A percentile compares a stretch with the other conserved stretches of the same genome.
These are phyloP conservation scores for Sugiyamaella japonica DNA, from an alignment of 1,139 yeast species.

Conservation along the genomic window DNA sequence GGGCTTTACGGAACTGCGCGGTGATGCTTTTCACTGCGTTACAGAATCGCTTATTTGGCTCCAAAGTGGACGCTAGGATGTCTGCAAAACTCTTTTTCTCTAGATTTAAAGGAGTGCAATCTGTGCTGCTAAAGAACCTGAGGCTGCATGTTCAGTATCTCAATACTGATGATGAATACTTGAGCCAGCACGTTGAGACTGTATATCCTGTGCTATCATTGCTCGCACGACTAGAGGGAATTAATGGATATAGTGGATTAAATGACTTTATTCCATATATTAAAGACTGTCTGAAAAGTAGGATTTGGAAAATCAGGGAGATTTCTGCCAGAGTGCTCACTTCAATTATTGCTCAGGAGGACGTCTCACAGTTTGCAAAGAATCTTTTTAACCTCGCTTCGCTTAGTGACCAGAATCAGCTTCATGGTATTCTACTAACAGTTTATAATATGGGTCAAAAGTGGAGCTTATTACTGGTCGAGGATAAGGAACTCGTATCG, in stretches of 20 bases:
- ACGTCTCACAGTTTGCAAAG: conserved; percentile 31
- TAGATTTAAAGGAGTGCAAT: conserved; percentile 55
- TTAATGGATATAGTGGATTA: conserved; percentile 54
- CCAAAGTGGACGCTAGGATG: conserved; percentile 46
- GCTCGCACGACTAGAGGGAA: conserved; percentile 64
- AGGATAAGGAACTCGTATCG: conserved; percentile 21
- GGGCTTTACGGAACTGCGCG: conserved; percentile 92
- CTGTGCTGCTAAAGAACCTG: conserved; percentile 50
- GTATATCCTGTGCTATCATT: conserved; percentile 75
- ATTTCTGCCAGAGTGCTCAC: conserved; percentile 75
- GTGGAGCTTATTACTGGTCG: conserved; percentile 14
- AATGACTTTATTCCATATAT: conserved; percentile 52
- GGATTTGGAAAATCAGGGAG: conserved; percentile 81
- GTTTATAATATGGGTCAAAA: conserved; percentile 1
- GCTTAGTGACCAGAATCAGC: conserved; percentile 44
- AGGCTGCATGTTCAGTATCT: conserved; percentile 41
- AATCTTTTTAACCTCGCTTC: conserved; percentile 25
- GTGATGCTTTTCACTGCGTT: conserved; percentile 88
- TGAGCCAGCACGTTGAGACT: conserved; percentile 48
- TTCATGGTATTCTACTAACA: conserved; percentile 62
- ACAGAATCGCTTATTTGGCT: conserved; percentile 77
- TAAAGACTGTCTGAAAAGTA: conserved; percentile 49
- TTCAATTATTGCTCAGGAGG: conserved; percentile 46
- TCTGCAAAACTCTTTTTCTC: conserved; percentile 70
- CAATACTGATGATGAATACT: conserved; percentile 16